phyloP scores from a whole-genome alignment of 305 asterid genomes.

The Solanum hybrid region DNA sequence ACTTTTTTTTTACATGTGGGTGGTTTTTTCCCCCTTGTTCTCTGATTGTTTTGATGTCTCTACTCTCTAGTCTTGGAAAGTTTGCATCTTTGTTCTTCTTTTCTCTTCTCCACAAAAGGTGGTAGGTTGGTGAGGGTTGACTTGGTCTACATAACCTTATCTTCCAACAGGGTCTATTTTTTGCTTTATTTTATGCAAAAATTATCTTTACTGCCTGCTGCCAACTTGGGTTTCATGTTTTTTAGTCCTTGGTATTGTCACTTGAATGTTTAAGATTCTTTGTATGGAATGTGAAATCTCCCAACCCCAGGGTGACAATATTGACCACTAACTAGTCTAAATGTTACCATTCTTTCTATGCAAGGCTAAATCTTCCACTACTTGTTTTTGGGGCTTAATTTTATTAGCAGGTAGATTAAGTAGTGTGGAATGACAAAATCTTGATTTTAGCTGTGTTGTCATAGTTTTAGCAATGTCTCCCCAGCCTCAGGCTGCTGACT shows the following conservation, averaged over 20 bases:
- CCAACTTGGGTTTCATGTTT: background rate
- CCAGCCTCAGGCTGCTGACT: background rate
- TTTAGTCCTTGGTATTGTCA: conserved; percentile 16
- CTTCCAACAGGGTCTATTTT: conserved; percentile 9
- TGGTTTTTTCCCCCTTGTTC: background rate
- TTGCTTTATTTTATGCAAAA: conserved; percentile 7
- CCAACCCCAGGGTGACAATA: background rate
- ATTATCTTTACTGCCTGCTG: background rate
- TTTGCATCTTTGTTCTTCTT: background rate
- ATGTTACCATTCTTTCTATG: background rate
- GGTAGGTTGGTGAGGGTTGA: conserved; percentile 90
- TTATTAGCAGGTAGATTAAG: background rate
- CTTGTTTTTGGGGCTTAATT: background rate
- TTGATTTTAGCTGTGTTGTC: background rate
- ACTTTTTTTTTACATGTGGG: background rate
- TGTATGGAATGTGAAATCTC: background rate
- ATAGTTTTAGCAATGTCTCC: background rate
- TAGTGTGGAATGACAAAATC: background rate
- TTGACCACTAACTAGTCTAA: background rate
- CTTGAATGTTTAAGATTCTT: background rate
- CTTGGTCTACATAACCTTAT: conserved; percentile 25
- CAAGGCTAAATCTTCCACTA: background rate
- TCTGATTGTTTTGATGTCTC: conserved; percentile 4
- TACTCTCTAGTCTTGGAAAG: conserved; percentile 15
- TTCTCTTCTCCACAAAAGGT: conserved; percentile 44